Percentiles rank a stretch among this genome's conserved stretches.
phyloP scores from a whole-genome alignment of 2,329 filamentous ascomycete genomes.

The Fusarium sp. region DNA sequence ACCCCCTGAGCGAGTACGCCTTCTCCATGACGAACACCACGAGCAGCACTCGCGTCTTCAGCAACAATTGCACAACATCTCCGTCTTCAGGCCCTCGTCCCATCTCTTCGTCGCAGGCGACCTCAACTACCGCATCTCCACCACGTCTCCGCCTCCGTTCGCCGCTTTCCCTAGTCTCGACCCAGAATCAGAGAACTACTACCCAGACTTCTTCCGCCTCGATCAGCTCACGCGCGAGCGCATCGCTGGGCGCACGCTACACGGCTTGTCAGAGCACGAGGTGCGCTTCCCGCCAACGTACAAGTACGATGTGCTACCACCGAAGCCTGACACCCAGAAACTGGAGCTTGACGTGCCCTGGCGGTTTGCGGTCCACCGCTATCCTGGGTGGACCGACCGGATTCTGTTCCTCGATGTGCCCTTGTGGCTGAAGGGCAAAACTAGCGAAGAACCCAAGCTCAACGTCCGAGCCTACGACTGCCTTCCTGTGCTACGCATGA shows the following conservation, averaged over 20 bases:
- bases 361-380: slow-evolving; percentile 80
- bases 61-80: slow-evolving; percentile 67
- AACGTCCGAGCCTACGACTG: slow-evolving; percentile 79
- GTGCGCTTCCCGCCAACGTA: slow-evolving; percentile 93
- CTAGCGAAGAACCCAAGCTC: slow-evolving; percentile 51
- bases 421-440: slow-evolving; percentile 61
- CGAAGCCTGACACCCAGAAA: slow-evolving; percentile 51
- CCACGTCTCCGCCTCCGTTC: slow-evolving; percentile 72
- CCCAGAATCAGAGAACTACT: slow-evolving; percentile 73
- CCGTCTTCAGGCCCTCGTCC: slow-evolving; percentile 81
- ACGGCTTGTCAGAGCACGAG: slow-evolving; percentile 82
- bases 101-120: slow-evolving; percentile 93
- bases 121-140: slow-evolving; percentile 92
- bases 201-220: slow-evolving; percentile 74
- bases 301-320: slow-evolving; percentile 77
- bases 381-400: slow-evolving; percentile 94
- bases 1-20: slow-evolving; percentile 49
- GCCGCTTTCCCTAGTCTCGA: slow-evolving; percentile 76
- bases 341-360: slow-evolving; percentile 48
- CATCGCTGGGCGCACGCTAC: slow-evolving; percentile 78
- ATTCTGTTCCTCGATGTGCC: slow-evolving; percentile 82
- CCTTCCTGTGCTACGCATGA: slow-evolving; percentile 84
- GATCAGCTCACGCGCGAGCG: slow-evolving; percentile 88
- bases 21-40: slow-evolving; percentile 56
- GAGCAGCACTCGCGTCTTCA: slow-evolving; percentile 57